These are phyloP conservation scores for Neofusicoccum cordaticola DNA, from an alignment of 2,329 filamentous ascomycete species.

Conservation along the genomic window DNA sequence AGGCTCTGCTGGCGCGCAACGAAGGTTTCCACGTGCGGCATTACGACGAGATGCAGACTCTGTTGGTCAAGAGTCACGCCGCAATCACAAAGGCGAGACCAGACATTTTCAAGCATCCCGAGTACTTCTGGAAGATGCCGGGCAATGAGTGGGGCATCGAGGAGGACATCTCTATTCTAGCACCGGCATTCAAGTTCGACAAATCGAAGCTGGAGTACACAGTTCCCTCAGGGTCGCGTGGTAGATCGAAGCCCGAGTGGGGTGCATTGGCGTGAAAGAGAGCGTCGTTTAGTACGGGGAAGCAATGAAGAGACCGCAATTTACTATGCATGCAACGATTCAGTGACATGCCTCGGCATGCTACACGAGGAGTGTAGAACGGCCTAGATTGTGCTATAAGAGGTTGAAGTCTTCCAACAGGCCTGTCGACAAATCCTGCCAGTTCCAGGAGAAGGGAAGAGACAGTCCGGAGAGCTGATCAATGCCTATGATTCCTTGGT, in stretches of 20 bases:
- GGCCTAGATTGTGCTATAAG: not conserved
- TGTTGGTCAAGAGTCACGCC: slow-evolving; percentile 5
- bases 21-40: slow-evolving; percentile 13
- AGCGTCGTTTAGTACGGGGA: too few species aligned
- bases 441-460: not conserved
- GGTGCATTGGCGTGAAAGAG: too few species aligned
- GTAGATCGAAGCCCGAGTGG: slow-evolving; percentile 14
- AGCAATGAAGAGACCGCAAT: too few species aligned
- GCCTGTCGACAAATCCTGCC: not conserved
- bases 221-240: slow-evolving; percentile 1
- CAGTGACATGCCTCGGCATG: too few species aligned
- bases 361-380: too few species aligned
- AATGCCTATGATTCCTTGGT: not conserved
- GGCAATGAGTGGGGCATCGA: slow-evolving; percentile 16
- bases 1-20: not conserved
- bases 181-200: slow-evolving; percentile 10
- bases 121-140: slow-evolving; percentile 10
- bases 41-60: slow-evolving; percentile 16
- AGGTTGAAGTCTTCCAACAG: not conserved
- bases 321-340: too few species aligned
- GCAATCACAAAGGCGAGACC: not conserved
- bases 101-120: slow-evolving; percentile 3
- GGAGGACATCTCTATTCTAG: slow-evolving; percentile 5
- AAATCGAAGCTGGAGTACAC: slow-evolving; percentile 14
- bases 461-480: not conserved